Percentiles rank a stretch among this genome's conserved stretches.
These are phyloP conservation scores for Calcarisporium arbuscula DNA, from an alignment of 2,329 filamentous ascomycete species.

Conservation along the genomic window DNA sequence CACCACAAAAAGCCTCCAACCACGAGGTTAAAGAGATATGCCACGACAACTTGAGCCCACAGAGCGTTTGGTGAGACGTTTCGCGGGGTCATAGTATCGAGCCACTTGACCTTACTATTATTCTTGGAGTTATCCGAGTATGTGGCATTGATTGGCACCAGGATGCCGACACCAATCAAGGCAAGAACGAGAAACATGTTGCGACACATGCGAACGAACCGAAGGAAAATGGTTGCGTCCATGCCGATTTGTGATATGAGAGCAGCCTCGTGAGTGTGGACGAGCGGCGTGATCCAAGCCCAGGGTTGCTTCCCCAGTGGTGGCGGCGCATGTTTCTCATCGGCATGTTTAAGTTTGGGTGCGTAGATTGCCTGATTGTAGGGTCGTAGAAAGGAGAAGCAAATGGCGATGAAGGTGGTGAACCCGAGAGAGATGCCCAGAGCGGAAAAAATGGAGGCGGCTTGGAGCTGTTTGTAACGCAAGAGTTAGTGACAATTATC, in stretches of 20 bases:
- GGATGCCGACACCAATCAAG: slow-evolving; percentile 65
- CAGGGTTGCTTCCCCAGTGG: slow-evolving; percentile 81
- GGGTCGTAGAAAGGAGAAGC: slow-evolving; percentile 85
- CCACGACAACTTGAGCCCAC: slow-evolving; percentile 54
- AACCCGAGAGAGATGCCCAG: slow-evolving; percentile 73
- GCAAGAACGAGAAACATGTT: slow-evolving; percentile 76
- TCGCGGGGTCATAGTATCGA: slow-evolving; percentile 54
- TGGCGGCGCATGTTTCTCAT: slow-evolving; percentile 83
- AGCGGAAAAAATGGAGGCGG: slow-evolving; percentile 64
- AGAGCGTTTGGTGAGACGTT: slow-evolving; percentile 45
- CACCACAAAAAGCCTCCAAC: slow-evolving; percentile 80
- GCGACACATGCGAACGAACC: slow-evolving; percentile 84
- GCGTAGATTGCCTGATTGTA: slow-evolving; percentile 92
- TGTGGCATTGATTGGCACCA: slow-evolving; percentile 73
- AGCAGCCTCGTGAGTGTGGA: slow-evolving; percentile 69
- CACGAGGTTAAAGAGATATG: slow-evolving; percentile 65
- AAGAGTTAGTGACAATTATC: neutral
- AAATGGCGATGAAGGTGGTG: slow-evolving; percentile 64
- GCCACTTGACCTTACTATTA: slow-evolving; percentile 32
- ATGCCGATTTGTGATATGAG: slow-evolving; percentile 79
- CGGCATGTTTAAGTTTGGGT: slow-evolving; percentile 86
- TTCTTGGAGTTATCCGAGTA: slow-evolving; percentile 22
- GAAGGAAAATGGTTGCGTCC: slow-evolving; percentile 85
- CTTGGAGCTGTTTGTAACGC: slow-evolving; percentile 22
- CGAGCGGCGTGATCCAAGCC: slow-evolving; percentile 76